Evolutionary conservation across 768 basidiomycete species (phyloP), one percentile per base, ranked within the genome.

Genomic region (Lyophyllum semitale): DNA sequence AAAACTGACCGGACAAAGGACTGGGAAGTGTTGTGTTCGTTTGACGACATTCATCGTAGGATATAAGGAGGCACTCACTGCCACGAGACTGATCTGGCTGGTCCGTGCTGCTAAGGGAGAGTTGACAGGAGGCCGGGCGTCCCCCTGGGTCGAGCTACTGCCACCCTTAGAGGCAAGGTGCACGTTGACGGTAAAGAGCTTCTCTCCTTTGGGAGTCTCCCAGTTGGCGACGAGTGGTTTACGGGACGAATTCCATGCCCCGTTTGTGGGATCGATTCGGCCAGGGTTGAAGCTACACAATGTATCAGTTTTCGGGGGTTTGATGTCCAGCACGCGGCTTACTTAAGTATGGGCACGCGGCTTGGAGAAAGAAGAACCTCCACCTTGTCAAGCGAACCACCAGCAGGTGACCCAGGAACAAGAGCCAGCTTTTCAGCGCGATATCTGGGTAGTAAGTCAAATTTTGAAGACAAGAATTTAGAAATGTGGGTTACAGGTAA

Each of bases 171-270:
- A 81, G 44, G 77, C 76, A 45, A 84, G 71, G 62, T 88, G 85
- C 7, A 85, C 68, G 66, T 86, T 85, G 57, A 87, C 71, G 8
- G 84, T 84, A 66, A 79, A 85, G 57, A 85, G 74, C 13, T 74
- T 72, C 7, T 69, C 55, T 8, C 82, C 81, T 12, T 65, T 59
- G 2, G 66, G 48, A 3, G 82, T 81, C 52, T 74, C 65, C 83
- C 84, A 87, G 25, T 77, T 74, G 0, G 84, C 84, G 4, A 79
- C 82, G 8, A 87, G 72, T 0, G 85, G 84, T 64, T 87, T 86
- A 43, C 84, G 77, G 4, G 82, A 80, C 22, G 75, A 68, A 17
- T 70, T 70, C 84, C 84, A 87, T 2, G 81, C 82, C 9, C 66
- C 45, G 61, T 81, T 82, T 22, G 68, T 74, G 4, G 85, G 85